phyloP scores from a whole-genome alignment of 257 asterid genomes.

The Gentiana straminea region DNA sequence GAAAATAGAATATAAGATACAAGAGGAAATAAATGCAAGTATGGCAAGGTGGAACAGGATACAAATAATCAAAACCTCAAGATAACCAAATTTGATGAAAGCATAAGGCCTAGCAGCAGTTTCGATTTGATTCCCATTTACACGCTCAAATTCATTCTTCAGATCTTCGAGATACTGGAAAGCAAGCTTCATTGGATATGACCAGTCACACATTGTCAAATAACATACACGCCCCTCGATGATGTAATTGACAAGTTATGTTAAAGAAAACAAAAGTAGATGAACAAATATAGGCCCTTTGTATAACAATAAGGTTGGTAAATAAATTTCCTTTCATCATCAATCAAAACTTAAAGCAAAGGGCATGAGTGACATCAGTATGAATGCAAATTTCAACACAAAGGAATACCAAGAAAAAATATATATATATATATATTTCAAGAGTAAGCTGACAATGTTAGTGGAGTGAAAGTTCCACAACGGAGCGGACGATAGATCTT shows the following conservation, averaged over 20 bases:
- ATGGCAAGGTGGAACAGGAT: not conserved
- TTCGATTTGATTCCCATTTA: slow-evolving; percentile 76
- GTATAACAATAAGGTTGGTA: not conserved
- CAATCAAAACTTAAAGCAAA: not conserved
- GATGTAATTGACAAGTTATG: slow-evolving; percentile 49
- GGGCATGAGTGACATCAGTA: too few species aligned
- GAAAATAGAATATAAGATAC: slow-evolving; percentile 2
- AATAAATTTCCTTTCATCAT: too few species aligned
- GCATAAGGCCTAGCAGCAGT: slow-evolving; percentile 98
- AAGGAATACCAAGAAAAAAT: too few species aligned
- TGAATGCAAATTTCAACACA: not conserved
- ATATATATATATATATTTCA: too few species aligned
- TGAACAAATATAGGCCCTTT: not conserved
- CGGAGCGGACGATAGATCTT: too few species aligned
- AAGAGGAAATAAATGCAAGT: slow-evolving; percentile 1
- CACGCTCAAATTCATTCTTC: slow-evolving; percentile 86
- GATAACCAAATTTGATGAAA: slow-evolving; percentile 79
- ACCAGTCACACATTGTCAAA: slow-evolving; percentile 87
- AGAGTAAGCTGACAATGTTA: too few species aligned
- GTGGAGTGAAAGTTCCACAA: too few species aligned
- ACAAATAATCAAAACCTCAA: slow-evolving; percentile 7
- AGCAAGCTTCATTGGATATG: slow-evolving; percentile 89
- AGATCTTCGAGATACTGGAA: slow-evolving; percentile 92
- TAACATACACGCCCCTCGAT: slow-evolving; percentile 88
- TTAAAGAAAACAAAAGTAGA: slow-evolving; percentile 32